Percentiles rank a stretch among this genome's conserved stretches.
Evolutionary conservation across 805 yeast species (phyloP).

Genomic region (Zygotorulaspora florentina): DNA sequence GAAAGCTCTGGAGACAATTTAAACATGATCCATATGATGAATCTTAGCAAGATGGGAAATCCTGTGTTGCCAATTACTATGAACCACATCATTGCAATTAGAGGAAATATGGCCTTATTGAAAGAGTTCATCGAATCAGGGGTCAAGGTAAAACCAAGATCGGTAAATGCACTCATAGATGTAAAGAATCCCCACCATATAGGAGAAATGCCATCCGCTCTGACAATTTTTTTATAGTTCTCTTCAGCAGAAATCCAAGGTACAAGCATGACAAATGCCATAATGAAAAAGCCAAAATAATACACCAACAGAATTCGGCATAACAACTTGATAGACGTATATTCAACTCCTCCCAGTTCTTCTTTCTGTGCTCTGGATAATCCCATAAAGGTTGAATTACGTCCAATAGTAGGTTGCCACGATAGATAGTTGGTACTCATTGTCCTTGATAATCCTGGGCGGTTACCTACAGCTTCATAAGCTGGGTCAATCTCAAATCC

Average conservation of each 20-base stretch:
- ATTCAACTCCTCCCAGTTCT: conserved; percentile 96
- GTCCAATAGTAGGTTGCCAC: conserved; percentile 86
- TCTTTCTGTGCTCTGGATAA: conserved; percentile 80
- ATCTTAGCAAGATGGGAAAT: conserved; percentile 78
- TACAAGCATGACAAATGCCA: conserved; percentile 49
- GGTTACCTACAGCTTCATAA: conserved; percentile 8
- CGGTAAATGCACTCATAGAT: conserved; percentile 73
- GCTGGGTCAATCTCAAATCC: conserved; percentile 28
- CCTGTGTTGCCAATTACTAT: conserved; percentile 93
- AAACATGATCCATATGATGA: conserved; percentile 75
- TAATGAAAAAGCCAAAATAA: conserved; percentile 70
- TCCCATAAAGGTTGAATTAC: conserved; percentile 87
- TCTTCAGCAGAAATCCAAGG: conserved; percentile 54
- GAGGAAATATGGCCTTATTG: conserved; percentile 56
- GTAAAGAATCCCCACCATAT: conserved; percentile 95
- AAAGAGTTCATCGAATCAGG: conserved; percentile 76
- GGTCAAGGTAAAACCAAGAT: conserved; percentile 77
- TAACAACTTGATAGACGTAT: conserved; percentile 77
- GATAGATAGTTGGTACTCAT: conserved; percentile 70
- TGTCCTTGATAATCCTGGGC: conserved; percentile 25
- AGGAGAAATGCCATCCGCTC: conserved; percentile 59
- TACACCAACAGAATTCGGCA: conserved; percentile 60
- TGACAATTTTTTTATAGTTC: conserved; percentile 42
- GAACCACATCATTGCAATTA: conserved; percentile 61
- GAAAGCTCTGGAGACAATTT: conserved; percentile 65